Evolutionary conservation across 108 stramenopile species (phyloP), one percentile per base, ranked within the genome.

Genomic region (Skeletonema costatum): DNA sequence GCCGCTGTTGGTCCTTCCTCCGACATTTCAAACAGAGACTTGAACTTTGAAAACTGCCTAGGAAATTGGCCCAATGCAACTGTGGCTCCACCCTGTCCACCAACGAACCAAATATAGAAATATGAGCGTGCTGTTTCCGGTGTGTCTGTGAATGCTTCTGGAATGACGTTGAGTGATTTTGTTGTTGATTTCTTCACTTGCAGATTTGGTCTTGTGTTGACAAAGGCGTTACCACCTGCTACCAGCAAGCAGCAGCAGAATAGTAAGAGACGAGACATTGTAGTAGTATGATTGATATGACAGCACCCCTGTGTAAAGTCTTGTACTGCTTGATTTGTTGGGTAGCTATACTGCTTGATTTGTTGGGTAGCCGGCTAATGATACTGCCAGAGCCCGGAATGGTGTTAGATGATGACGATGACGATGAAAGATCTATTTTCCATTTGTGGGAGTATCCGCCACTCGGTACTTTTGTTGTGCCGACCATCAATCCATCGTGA

Each of bases 71-170:
- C 59, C n/a, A 82, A 60, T 1, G 91, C 89, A 14, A 89, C 73
- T 1, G 88, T 88, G 11, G 68, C 85, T 5, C 75, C 89, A 35
- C 91, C 91, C n/a, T 88, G 87, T 36, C 87, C 86, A 9, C 89
- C 89, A 70, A 90, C 89, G 73, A 90, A 89, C 88, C 89, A 90
- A 63, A 80, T 74, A 31, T 64, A 83, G 59, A 78, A 82, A 60
- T 81, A 83, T 6, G 63, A 41, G 39, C 68, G 74, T 7, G 80
- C 80, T 31, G 46, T 68, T 29, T 71, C 80, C 0, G 65, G 51
- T 25, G 68, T 73, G n/a, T 62, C 63, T 13, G 71, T 41, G 32
- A 75, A 35, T 5, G 70, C 63, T 62, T 75, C 74, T 17, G 80
- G 80, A 59, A 81, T 64, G 42, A 70, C 64, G 46, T 71, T 75